Percentiles rank a stretch among this genome's conserved stretches.
These are phyloP conservation scores for Cladosporium velox DNA, from an alignment of 2,329 filamentous ascomycete genomes.

Conservation along the genomic window DNA sequence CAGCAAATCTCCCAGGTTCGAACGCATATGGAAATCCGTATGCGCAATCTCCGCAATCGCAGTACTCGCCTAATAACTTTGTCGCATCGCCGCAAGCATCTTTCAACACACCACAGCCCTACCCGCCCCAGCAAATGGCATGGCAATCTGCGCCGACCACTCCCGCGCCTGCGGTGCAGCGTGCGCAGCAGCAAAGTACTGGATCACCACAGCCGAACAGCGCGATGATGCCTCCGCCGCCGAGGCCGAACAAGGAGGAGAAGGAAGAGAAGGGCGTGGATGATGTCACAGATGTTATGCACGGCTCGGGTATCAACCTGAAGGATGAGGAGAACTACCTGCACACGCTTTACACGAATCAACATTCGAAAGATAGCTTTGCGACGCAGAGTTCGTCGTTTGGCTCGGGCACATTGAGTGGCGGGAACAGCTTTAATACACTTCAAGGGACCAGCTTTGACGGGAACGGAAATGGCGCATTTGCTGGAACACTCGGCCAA, in stretches of 20 bases:
- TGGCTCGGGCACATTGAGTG: slow-evolving; percentile 46
- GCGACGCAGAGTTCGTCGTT: slow-evolving; percentile 46
- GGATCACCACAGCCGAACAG: slow-evolving; percentile 25
- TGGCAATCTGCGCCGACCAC: slow-evolving; percentile 26
- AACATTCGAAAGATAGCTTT: slow-evolving; percentile 41
- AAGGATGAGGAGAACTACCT: slow-evolving; percentile 83
- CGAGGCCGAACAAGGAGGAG: slow-evolving; percentile 55
- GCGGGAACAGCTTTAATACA: slow-evolving; percentile 50
- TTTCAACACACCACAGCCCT: slow-evolving; percentile 38
- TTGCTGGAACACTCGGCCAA: slow-evolving; percentile 50
- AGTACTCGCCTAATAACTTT: slow-evolving; percentile 30
- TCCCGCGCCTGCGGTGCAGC: slow-evolving; percentile 25
- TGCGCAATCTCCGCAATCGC: slow-evolving; percentile 35
- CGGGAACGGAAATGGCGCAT: slow-evolving; percentile 37
- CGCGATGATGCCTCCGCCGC: slow-evolving; percentile 62
- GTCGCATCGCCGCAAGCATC: slow-evolving; percentile 32
- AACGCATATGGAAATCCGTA: too few relatives aligned
- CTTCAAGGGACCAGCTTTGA: slow-evolving; percentile 45
- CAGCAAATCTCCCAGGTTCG: slow-evolving; percentile 49
- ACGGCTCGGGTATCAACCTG: slow-evolving; percentile 82
- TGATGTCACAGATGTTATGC: slow-evolving; percentile 80
- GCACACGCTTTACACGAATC: slow-evolving; percentile 64
- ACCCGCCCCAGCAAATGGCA: slow-evolving; percentile 28
- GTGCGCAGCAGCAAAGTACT: slow-evolving; percentile 19
- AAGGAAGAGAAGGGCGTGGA: slow-evolving; percentile 64